Base-by-base conservation (phyloP, 345 rosid genomes). In the Pistacia vera region DNA sequence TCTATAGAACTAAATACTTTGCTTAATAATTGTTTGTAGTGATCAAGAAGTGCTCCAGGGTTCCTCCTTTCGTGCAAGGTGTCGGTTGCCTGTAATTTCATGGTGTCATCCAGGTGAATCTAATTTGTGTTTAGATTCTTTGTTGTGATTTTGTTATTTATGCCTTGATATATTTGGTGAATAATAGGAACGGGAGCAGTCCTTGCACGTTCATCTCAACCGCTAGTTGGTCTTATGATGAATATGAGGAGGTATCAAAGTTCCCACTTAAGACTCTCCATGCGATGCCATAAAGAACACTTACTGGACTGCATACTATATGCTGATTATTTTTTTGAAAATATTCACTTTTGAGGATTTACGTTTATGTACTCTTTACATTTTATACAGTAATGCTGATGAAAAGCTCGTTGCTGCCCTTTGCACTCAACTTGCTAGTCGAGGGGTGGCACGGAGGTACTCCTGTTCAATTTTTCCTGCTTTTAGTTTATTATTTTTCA, bases 151-250 rank as follows among this genome's bases (percentile, higher is more conserved):
- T 74, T 73, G 65, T n/a, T 75, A 48, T 77, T 66, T 71, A 77
- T 70, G 60, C 75, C 63, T 44, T 84, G 63, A 60, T 70, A 30
- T 77, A 44, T 68, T n/a, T 68, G 75, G 73, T 82, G 58, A 64
- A 65, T 76, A 83, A 62, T 80, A 93, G 99, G 66, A 79, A 86
- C 85, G 54, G 99, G 98, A 78, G 99, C 98, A 68, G 99, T 91
- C 78, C 93, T 96, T 80, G 99, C 99, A 72, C 98, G 99, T 66
- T 96, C 99, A 65, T 94, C 99, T 71, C 99, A 93, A 79, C 98
- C 98, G 73, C 83, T 94, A 66, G 99, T 92, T 79, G 99, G 99
- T 79, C 89, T 94, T 52, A 92, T 96, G 97, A 93, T 93, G 98
- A 96, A 94, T 81, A 86, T 90, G 91, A 90, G 99, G 80, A 96